These are phyloP conservation scores for Trametes pubescens DNA, from an alignment of 1,284 basidiomycete species.

Conservation along the genomic window DNA sequence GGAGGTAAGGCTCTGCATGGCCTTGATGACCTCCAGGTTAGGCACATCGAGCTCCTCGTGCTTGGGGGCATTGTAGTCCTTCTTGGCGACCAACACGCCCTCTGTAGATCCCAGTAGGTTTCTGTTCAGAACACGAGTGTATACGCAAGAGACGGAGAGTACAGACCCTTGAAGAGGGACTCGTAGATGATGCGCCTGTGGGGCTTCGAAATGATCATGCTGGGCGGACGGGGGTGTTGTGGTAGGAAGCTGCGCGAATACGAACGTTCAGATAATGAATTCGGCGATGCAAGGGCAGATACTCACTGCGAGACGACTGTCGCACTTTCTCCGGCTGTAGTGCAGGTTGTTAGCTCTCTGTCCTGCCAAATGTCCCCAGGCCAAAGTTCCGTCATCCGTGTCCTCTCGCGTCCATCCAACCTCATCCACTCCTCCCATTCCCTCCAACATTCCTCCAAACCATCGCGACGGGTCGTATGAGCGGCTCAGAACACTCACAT, in stretches of 20 bases:
- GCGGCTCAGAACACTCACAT: conserved; percentile 41
- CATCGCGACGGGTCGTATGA: conserved; percentile 22
- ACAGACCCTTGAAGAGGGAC: conserved; percentile 96
- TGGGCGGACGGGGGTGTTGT: conserved; percentile 54
- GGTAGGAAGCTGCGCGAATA: conserved; percentile 50
- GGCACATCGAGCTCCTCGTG: conserved; percentile 97
- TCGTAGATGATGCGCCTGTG: conserved; percentile 92
- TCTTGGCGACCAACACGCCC: conserved; percentile 99
- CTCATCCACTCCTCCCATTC: conserved; percentile 25
- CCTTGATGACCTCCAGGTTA: conserved; percentile 99
- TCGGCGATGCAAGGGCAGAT: neutral
- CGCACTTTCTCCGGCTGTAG: conserved; percentile 47
- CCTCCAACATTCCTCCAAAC: conserved; percentile 18
- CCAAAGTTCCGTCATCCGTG: conserved; percentile 40
- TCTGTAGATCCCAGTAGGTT: conserved; percentile 55
- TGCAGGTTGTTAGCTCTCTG: conserved; percentile 36
- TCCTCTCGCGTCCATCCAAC: conserved; percentile 40
- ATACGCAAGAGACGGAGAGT: neutral
- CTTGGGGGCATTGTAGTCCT: conserved; percentile 97
- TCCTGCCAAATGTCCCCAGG: conserved; percentile 15
- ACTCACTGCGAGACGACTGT: conserved; percentile 45
- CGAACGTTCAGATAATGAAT: neutral
- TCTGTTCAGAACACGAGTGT: conserved; percentile 3
- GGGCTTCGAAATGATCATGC: conserved; percentile 88
- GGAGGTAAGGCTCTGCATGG: conserved; percentile 97